Conservation (phyloP, 2,329 filamentous ascomycete genomes). For the Huntiella bhutanensis region DNA sequence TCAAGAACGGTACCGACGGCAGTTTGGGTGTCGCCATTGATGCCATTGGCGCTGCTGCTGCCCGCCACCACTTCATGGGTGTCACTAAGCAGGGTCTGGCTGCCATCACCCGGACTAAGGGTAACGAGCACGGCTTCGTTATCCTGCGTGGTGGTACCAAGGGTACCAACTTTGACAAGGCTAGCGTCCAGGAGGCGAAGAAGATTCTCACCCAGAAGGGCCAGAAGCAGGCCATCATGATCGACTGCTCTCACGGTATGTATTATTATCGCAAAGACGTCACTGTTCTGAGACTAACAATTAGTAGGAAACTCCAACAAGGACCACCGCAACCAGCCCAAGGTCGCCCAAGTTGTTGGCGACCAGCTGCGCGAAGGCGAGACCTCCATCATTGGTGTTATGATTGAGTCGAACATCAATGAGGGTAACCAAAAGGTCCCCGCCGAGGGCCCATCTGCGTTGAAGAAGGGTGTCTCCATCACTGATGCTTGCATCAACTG, state of each 20-base stretch:
- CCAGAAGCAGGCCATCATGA: conserved; percentile 80
- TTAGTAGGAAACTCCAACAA: conserved; percentile 67
- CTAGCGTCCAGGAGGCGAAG: conserved; percentile 61
- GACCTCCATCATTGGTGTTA: conserved; percentile 78
- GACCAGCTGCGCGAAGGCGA: conserved; percentile 81
- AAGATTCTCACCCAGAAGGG: conserved; percentile 65
- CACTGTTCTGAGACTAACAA: neutral
- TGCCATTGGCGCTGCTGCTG: conserved; percentile 70
- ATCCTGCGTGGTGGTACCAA: conserved; percentile 81
- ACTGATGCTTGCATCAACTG: conserved; percentile 93
- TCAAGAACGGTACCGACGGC: conserved; percentile 98
- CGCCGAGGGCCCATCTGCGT: conserved; percentile 52
- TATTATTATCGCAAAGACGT: conserved; percentile 5
- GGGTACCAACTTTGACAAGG: conserved; percentile 84
- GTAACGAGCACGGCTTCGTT: conserved; percentile 95
- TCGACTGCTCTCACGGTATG: conserved; percentile 91
- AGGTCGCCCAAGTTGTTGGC: conserved; percentile 63
- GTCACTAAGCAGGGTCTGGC: conserved; percentile 95
- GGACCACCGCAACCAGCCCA: conserved; percentile 91
- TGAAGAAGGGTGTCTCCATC: conserved; percentile 84
- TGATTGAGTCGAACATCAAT: conserved; percentile 97
- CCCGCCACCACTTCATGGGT: conserved; percentile 94
- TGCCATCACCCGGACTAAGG: conserved; percentile 79
- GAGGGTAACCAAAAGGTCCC: conserved; percentile 82
- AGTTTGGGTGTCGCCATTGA: conserved; percentile 83